Evolutionary conservation across 192 early-diverging fungal genomes (phyloP).

Genomic region (Rhizophagus prolifer): DNA sequence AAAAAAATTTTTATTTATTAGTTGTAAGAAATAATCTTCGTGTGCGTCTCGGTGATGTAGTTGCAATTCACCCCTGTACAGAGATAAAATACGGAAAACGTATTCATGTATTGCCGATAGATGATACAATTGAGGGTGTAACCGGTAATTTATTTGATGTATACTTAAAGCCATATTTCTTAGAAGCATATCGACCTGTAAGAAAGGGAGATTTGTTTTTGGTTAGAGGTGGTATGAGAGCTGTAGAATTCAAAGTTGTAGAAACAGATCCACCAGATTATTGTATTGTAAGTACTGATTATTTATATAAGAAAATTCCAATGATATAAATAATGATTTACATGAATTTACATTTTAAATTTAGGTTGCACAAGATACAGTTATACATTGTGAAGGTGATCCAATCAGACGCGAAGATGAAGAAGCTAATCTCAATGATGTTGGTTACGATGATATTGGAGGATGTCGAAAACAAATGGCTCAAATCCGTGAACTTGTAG

Average conservation of each 20-base stretch:
- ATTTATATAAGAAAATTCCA: not conserved
- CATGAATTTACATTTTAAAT: slow-evolving; percentile 16
- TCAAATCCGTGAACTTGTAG: slow-evolving; percentile 98
- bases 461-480: slow-evolving; percentile 98
- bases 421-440: slow-evolving; percentile 86
- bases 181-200: slow-evolving; percentile 97
- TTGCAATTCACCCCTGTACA: slow-evolving; percentile 89
- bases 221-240: slow-evolving; percentile 94
- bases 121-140: slow-evolving; percentile 97
- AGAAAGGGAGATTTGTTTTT: slow-evolving; percentile 93
- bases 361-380: slow-evolving; percentile 94
- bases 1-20: slow-evolving; percentile 25
- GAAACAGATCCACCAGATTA: slow-evolving; percentile 93
- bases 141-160: slow-evolving; percentile 98
- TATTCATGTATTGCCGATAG: slow-evolving; percentile 95
- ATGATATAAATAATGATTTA: not conserved
- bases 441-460: slow-evolving; percentile 99
- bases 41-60: slow-evolving; percentile 93
- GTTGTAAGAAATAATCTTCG: slow-evolving; percentile 95
- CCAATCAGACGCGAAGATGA: slow-evolving; percentile 99
- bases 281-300: slow-evolving; percentile 80
- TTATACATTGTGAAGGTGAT: slow-evolving; percentile 98
- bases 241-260: slow-evolving; percentile 99
- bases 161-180: slow-evolving; percentile 97
- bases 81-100: slow-evolving; percentile 98